Percentiles rank a stretch among this genome's conserved stretches.
phyloP scores from a whole-genome alignment of 2,329 filamentous ascomycete genomes.

The Colletotrichum limetticola region DNA sequence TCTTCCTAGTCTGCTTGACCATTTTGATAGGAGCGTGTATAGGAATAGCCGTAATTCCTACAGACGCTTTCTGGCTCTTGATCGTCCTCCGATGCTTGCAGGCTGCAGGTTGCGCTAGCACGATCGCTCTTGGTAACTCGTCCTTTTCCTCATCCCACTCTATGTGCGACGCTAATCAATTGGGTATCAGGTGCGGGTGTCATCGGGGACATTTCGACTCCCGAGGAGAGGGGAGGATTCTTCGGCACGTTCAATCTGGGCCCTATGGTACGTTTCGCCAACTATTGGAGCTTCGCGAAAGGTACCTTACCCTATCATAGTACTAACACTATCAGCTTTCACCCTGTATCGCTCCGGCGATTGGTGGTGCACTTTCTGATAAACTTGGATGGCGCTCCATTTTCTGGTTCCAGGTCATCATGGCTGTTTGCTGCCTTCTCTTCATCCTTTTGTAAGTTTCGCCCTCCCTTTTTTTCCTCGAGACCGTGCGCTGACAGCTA shows the following conservation, averaged over 20 bases:
- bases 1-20: slow-evolving; percentile 43
- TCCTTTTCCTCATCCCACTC: too few species aligned
- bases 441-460: slow-evolving; percentile 42
- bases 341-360: slow-evolving; percentile 59
- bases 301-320: not conserved
- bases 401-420: slow-evolving; percentile 65
- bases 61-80: slow-evolving; percentile 45
- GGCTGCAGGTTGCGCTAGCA: slow-evolving; percentile 47
- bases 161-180: not conserved
- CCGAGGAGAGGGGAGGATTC: slow-evolving; percentile 45
- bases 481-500: not conserved
- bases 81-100: slow-evolving; percentile 45
- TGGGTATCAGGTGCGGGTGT: slow-evolving; percentile 41
- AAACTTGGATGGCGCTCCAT: slow-evolving; percentile 61
- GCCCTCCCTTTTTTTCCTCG: too few species aligned
- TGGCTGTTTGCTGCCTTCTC: slow-evolving; percentile 49
- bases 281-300: not conserved
- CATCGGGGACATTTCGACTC: slow-evolving; percentile 45
- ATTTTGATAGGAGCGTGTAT: slow-evolving; percentile 46
- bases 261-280: slow-evolving; percentile 38
- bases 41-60: slow-evolving; percentile 46
- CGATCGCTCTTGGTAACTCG: slow-evolving; percentile 41
- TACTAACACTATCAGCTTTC: slow-evolving; percentile 43
- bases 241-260: slow-evolving; percentile 48
- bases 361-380: slow-evolving; percentile 59